Evolutionary conservation across 1,284 basidiomycete species (phyloP).

Genomic region (Trametes pubescens): DNA sequence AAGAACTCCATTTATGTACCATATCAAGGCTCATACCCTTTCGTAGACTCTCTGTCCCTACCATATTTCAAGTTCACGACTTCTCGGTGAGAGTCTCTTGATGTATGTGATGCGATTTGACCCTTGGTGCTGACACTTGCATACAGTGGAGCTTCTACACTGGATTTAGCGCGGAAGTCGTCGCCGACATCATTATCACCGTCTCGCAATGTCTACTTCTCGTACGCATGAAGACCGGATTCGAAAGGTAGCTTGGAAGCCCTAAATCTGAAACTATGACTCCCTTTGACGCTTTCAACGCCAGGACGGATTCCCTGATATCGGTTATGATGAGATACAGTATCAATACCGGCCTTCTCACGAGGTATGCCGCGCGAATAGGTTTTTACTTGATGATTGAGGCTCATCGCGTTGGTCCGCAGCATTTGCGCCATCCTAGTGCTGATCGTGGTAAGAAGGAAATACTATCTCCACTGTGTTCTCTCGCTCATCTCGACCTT

Average conservation of each 20-base stretch:
- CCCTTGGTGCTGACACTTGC: background rate
- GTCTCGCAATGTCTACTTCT: slow-evolving; percentile 19
- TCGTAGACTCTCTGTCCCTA: slow-evolving; percentile 5
- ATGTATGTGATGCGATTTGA: background rate
- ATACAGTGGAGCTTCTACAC: slow-evolving; percentile 23
- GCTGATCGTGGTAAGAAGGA: slow-evolving; percentile 13
- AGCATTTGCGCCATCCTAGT: slow-evolving; percentile 19
- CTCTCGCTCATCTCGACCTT: too few species aligned
- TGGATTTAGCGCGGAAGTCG: slow-evolving; percentile 11
- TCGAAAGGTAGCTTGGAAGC: slow-evolving; percentile 1
- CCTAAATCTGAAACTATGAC: background rate
- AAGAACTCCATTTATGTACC: background rate
- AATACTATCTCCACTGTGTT: background rate
- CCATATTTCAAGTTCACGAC: slow-evolving; percentile 2
- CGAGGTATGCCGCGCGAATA: slow-evolving; percentile 13
- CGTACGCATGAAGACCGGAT: slow-evolving; percentile 13
- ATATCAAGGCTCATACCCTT: too few species aligned
- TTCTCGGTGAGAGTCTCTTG: slow-evolving; percentile 4
- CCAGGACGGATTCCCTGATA: slow-evolving; percentile 26
- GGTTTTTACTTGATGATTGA: too few species aligned
- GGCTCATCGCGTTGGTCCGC: background rate
- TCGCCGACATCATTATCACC: slow-evolving; percentile 22
- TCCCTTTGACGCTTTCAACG: background rate
- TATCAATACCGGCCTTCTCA: slow-evolving; percentile 28
- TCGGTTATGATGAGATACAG: slow-evolving; percentile 26